phyloP scores from a whole-genome alignment of 1,284 basidiomycete species.

The Microbotryum intermedium region DNA sequence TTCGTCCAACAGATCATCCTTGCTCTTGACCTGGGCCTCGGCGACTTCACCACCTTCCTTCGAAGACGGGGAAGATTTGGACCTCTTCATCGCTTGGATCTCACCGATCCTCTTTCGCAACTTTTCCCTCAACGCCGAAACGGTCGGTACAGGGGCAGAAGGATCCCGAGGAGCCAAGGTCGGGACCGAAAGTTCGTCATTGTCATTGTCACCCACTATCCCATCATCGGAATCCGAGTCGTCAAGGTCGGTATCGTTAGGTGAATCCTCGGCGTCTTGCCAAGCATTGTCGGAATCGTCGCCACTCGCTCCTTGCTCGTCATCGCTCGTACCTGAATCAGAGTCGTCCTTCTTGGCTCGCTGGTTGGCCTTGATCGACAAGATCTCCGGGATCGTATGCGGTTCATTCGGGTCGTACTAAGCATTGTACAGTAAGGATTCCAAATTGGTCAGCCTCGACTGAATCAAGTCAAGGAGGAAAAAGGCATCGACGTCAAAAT shows the following conservation, averaged over 20 bases:
- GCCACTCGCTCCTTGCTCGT: conserved; percentile 22
- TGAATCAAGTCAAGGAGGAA: not conserved
- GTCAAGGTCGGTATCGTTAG: conserved; percentile 35
- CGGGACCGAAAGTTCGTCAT: conserved; percentile 32
- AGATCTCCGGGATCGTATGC: conserved; percentile 68
- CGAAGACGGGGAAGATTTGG: conserved; percentile 35
- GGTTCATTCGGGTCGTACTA: conserved; percentile 85
- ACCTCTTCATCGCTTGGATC: conserved; percentile 48
- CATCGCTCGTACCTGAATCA: conserved; percentile 39
- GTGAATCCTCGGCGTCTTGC: conserved; percentile 34
- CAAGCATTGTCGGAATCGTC: conserved; percentile 41
- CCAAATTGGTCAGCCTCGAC: too few relatives aligned
- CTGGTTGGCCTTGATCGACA: conserved; percentile 43
- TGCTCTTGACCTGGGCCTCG: conserved; percentile 41
- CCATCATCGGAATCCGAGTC: conserved; percentile 33
- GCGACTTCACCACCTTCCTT: conserved; percentile 33
- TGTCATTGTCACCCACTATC: conserved; percentile 33
- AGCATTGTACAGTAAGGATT: not conserved
- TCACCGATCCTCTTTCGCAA: conserved; percentile 65
- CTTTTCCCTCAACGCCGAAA: conserved; percentile 64
- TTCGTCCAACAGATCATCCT: conserved; percentile 73
- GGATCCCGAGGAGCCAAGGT: conserved; percentile 49
- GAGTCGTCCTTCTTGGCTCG: conserved; percentile 42
- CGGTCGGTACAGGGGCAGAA: conserved; percentile 37
- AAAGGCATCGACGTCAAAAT: conserved; percentile 21